These are phyloP conservation scores for Malassezia psittaci DNA, from an alignment of 1,284 basidiomycete genomes.

Conservation along the genomic window DNA sequence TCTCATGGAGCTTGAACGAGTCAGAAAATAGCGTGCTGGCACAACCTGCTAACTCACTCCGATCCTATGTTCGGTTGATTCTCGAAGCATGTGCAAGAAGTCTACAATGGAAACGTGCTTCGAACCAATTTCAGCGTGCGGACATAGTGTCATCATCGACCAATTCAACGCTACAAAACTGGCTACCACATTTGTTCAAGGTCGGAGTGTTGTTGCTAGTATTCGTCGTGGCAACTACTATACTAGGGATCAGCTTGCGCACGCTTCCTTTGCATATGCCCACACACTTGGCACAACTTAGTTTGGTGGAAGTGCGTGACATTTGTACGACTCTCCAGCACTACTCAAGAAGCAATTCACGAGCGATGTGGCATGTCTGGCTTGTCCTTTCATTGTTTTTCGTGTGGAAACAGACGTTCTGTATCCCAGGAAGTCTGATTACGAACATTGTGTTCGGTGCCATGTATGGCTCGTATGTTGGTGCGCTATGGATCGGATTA, in stretches of 20 bases:
- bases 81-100: too few relatives aligned
- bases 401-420: conserved; percentile 45
- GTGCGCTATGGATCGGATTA: conserved; percentile 36
- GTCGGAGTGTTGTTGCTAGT: conserved; percentile 26
- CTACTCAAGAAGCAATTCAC: conserved; percentile 28
- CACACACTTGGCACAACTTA: conserved; percentile 37
- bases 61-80: too few relatives aligned
- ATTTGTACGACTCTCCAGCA: conserved; percentile 30
- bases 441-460: conserved; percentile 47
- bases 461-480: conserved; percentile 42
- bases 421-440: conserved; percentile 40
- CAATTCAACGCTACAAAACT: too few relatives aligned
- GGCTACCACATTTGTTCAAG: conserved; percentile 27
- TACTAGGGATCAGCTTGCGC: conserved; percentile 32
- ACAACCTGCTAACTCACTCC: too few relatives aligned
- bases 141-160: too few relatives aligned
- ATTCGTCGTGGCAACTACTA: conserved; percentile 34
- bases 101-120: too few relatives aligned
- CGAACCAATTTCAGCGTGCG: too few relatives aligned
- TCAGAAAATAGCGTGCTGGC: not conserved
- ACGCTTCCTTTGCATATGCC: conserved; percentile 42
- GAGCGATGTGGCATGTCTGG: conserved; percentile 33
- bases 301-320: conserved; percentile 39
- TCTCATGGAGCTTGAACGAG: conserved; percentile 5
- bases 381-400: conserved; percentile 38